Evolutionary conservation across 2,329 filamentous ascomycete genomes (phyloP), one percentile per base, ranked within the genome.

Genomic region (Diplodia intermedia): DNA sequence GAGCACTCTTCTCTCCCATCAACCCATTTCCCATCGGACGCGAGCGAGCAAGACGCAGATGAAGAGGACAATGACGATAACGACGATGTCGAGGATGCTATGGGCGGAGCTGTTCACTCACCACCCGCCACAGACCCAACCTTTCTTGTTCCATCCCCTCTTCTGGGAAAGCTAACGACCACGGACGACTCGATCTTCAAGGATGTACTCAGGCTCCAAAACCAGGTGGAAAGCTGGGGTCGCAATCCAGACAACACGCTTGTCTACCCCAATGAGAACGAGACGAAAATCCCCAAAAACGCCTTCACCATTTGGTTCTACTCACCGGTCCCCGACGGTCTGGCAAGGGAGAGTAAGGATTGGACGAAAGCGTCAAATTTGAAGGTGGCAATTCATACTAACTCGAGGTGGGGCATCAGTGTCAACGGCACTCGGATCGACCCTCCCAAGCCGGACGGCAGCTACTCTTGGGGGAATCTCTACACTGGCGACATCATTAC

Each of bases 281-380:
- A 97, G 71, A 85, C 83, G 2, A 89, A 89, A 18, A 88, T 98
- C 43, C 92, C 94, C 1, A 94, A 94, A 75, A 89, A 90, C 70
- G 93, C 92, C 0, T 88, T 97, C 72, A 90, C 91, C 73, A 82
- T 97, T 47, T 83, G 92, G 40, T 87, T 95, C 36, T 93, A 90
- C 85, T 89, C 87, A 67, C 85, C 89, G 0, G 87, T 86, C 12
- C 89, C 90, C 68, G 90, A 92, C 68, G 83, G 83, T 63, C 82
- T 82, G 1, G 70, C 76, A 43, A 76, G 78, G 54, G 71, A 77
- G 62, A 79, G 85, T 63, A 87, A 86, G 74, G 83, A 85, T 68
- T 89, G 84, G 82, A 83, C 81, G 11, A 79, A 78, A 18, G 73
- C 87, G 1, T 78, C 79, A 1, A 85, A 87, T 14, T 82, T 89